Base-by-base conservation (phyloP, 352 stramenopile genomes). In the Chrysophaeum taylorii region DNA sequence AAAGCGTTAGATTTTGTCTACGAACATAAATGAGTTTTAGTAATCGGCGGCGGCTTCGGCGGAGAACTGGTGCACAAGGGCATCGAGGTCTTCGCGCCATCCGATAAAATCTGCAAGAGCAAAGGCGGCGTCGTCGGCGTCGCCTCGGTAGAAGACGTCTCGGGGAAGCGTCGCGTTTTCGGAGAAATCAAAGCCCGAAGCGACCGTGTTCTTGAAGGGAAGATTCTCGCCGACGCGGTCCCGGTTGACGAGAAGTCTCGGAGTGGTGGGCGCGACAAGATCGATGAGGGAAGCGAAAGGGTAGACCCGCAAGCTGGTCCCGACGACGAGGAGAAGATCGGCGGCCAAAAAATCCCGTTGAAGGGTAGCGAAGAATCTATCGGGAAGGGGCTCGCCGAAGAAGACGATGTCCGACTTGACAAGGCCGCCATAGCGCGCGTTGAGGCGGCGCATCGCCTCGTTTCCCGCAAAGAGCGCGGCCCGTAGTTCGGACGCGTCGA, bases 351-450 rank as follows among this genome's bases (percentile, higher is more conserved):
- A 79, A 78, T 96, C 90, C 27, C 66, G 64, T 70, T 88, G 76
- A 12, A 91, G 75, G n/a, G 73, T 77, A n/a, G 76, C 86, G 69
- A 83, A 88, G 64, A 98, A 94, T 66, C 81, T 83, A 41, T 92
- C 79, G 0, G 84, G 81, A 27, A 98, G 72, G 21, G 89, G 85
- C 77, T 98, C 92, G 15, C 93, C 93, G 78, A 98, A 98, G 75
- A 98, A 98, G 7, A 91, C 96, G 63, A 98, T 95, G 68, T 96
- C 88, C 0, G 94, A 93, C 81, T 98, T 98, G 36, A 97, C 75
- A 0, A 98, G 83, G 27, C 94, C 94, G 1, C 75, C 72, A 73
- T 81, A 85, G 45, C 50, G 38, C 36, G 53, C 43, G 45, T 62
- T 68, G 52, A 66, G 48, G 4, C 48, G 29, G 36, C 1, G 48